Conservation (phyloP, 371 early-diverging fungal species). For the Chytridium lagenaria region DNA sequence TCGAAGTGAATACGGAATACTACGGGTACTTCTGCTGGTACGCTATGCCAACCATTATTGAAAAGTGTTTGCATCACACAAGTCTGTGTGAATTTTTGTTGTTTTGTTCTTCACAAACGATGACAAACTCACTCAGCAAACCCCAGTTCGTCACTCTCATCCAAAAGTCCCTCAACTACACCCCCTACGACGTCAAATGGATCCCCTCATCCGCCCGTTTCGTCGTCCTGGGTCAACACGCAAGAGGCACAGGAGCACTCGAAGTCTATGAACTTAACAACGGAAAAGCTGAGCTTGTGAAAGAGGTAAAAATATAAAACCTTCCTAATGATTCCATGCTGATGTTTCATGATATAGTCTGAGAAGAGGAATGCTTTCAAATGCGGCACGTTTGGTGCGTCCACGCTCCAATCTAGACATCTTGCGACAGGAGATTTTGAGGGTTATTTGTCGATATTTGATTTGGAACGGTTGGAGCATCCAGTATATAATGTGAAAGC, state of each 20-base stretch:
- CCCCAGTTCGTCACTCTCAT: constrained; percentile 54
- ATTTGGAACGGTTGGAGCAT: constrained; percentile 68
- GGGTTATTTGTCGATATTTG: constrained; percentile 74
- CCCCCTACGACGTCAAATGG: constrained; percentile 67
- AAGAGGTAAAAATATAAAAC: constrained; percentile 49
- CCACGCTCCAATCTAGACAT: constrained; percentile 60
- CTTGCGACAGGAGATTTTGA: constrained; percentile 80
- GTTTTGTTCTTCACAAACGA: too few relatives aligned
- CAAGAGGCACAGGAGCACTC: constrained; percentile 70
- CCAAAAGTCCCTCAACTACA: constrained; percentile 50
- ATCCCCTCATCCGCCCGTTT: constrained; percentile 72
- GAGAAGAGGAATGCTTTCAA: constrained; percentile 66
- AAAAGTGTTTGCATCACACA: too few relatives aligned
- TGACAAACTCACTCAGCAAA: constrained; percentile 41
- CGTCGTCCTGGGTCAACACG: constrained; percentile 73
- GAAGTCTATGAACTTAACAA: constrained; percentile 62
- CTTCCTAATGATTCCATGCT: background rate
- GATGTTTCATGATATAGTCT: constrained; percentile 22
- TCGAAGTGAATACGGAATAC: too few relatives aligned
- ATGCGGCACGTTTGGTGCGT: constrained; percentile 71
- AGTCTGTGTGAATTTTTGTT: too few relatives aligned
- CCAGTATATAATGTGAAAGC: constrained; percentile 68
- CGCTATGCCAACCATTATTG: too few relatives aligned
- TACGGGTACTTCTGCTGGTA: too few relatives aligned
- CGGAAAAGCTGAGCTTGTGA: constrained; percentile 55